Evolutionary conservation across 352 stramenopile genomes (phyloP), one percentile per base, ranked within the genome.

Genomic region (Plasmopara muralis): DNA sequence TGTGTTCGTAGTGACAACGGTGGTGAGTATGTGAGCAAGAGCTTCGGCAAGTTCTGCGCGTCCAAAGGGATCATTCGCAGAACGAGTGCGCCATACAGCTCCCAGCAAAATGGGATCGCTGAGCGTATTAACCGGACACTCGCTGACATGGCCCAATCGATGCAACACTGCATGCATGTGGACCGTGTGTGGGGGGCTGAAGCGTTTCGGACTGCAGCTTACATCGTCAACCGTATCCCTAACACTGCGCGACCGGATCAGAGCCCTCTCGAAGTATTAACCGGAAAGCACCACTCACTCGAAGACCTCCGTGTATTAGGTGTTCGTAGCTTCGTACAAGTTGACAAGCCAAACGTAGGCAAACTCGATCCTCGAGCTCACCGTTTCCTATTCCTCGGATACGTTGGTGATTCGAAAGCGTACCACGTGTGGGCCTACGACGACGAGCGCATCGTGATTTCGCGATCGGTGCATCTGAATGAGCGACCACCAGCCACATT

Each of bases 1-100:
- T 46, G 41, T 18, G 6, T 46, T 31, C 41, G 41, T 3, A 46
- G 16, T 30, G 41, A 46, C 18, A 46, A 46, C 10, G 41, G 18
- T 31, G 41, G 41, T 15, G 41, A 46, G n/a, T 46, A 46, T 7
- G 5, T n/a, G 5, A 29, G 16, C 20, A 33, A 13, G 25, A 12
- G 14, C 2, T 46, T 46, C 41, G 6, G 5, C 16, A 31, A 25
- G 20, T 34, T 46, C 8, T 46, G 16, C 13, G 14, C 41, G 0
- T 4, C 3, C 6, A 15, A 30, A 15, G 41, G 41, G 4, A 34
- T 46, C 16, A 18, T n/a, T 13, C 16, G 12, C 18, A 3, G 34
- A 15, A 46, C 20, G 7, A n/a, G 16, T 16, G 18, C 39, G 25
- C 39, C 15, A 10, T 28, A 28, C 39, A 44, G 5, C 4, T 9